Evolutionary conservation across 1,139 yeast species (phyloP).

Genomic region (Arxiozyma slooffiae): DNA sequence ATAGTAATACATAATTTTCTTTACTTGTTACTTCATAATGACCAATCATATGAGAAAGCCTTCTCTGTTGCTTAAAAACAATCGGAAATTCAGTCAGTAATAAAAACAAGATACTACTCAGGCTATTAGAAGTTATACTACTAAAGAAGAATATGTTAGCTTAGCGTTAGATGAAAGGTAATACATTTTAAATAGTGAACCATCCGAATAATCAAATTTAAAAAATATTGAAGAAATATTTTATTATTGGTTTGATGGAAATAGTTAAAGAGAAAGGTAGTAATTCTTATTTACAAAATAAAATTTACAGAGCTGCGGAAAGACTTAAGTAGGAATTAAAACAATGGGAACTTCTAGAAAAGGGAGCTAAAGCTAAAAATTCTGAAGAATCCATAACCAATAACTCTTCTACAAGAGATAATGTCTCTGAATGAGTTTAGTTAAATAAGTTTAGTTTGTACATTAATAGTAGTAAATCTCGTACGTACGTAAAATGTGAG

Average conservation of each 20-base stretch:
- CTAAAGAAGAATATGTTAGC: slow-evolving; percentile 52
- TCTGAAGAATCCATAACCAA: slow-evolving; percentile 1
- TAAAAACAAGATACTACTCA: slow-evolving; percentile 54
- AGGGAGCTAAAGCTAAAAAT: slow-evolving; percentile 9
- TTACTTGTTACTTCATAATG: slow-evolving; percentile 31
- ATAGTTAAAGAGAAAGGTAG: slow-evolving; percentile 91
- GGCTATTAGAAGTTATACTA: slow-evolving; percentile 38
- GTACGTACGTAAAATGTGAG: background rate
- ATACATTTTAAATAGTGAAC: slow-evolving; percentile 75
- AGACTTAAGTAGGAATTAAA: slow-evolving; percentile 47
- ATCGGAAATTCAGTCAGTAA: slow-evolving; percentile 82
- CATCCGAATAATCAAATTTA: slow-evolving; percentile 32
- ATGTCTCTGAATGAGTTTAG: background rate
- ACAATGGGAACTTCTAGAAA: slow-evolving; percentile 28
- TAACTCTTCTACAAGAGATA: background rate
- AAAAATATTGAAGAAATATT: slow-evolving; percentile 68
- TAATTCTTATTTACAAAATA: slow-evolving; percentile 83
- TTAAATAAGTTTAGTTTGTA: background rate
- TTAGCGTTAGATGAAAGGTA: slow-evolving; percentile 85
- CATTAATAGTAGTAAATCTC: no score
- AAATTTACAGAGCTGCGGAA: slow-evolving; percentile 79
- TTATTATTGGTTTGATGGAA: slow-evolving; percentile 74
- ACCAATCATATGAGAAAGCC: slow-evolving; percentile 91
- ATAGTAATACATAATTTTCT: no score
- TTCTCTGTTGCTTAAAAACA: slow-evolving; percentile 95